phyloP scores from a whole-genome alignment of 1,139 yeast genomes.

The Debaryomyces coudertii region DNA sequence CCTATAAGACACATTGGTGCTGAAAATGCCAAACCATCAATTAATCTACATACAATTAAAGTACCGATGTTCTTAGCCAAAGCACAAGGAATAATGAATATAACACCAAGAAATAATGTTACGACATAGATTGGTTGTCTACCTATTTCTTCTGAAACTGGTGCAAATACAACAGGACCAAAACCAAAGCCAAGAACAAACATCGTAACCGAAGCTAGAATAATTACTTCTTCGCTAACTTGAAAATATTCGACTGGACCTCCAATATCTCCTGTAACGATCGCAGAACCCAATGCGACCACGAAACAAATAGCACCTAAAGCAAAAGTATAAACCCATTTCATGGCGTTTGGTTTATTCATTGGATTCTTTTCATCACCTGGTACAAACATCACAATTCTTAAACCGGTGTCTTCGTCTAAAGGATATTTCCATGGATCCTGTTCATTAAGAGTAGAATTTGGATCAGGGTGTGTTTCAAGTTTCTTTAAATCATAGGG shows the following conservation, averaged over 20 bases:
- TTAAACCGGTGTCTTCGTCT: conserved; percentile 55
- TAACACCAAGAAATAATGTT: conserved; percentile 60
- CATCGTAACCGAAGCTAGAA: conserved; percentile 56
- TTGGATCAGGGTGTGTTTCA: conserved; percentile 40
- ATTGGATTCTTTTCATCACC: conserved; percentile 64
- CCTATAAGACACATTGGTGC: conserved; percentile 85
- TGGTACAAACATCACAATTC: conserved; percentile 60
- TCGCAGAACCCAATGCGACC: conserved; percentile 63
- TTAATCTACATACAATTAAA: conserved; percentile 62
- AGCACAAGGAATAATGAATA: conserved; percentile 75
- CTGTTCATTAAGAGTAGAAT: conserved; percentile 41
- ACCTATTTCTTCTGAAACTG: conserved; percentile 48
- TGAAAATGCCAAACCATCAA: conserved; percentile 73
- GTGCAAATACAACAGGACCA: conserved; percentile 76
- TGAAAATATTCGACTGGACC: conserved; percentile 55
- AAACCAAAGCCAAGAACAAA: conserved; percentile 77
- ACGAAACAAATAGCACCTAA: conserved; percentile 59
- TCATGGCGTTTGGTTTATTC: conserved; percentile 46
- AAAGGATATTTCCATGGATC: conserved; percentile 65
- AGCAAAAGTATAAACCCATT: conserved; percentile 58
- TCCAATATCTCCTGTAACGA: conserved; percentile 61
- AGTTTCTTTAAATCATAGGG: conserved; percentile 49
- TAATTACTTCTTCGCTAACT: conserved; percentile 58
- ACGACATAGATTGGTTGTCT: conserved; percentile 59
- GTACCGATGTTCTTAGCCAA: conserved; percentile 73